These are phyloP conservation scores for Straminergon stramineum DNA, from an alignment of 225 moss, liverwort and hornwort genomes.

Conservation along the genomic window DNA sequence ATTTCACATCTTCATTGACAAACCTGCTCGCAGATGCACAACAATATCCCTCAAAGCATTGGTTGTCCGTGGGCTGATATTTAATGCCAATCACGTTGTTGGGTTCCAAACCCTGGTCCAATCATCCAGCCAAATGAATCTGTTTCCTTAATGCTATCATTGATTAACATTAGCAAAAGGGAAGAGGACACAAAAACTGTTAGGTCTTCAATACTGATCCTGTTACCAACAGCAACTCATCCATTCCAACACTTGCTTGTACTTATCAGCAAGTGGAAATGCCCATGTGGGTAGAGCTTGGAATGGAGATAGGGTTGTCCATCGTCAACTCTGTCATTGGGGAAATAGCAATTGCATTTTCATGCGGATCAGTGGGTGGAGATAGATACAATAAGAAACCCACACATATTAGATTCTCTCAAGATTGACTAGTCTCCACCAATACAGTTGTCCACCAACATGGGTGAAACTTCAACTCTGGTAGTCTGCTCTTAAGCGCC, in stretches of 20 bases:
- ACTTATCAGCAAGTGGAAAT: neutral
- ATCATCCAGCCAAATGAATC: neutral
- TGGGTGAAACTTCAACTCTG: too few relatives aligned
- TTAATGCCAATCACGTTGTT: constrained; percentile 35
- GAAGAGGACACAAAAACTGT: neutral
- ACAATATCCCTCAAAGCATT: constrained; percentile 14
- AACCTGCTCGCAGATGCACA: constrained; percentile 36
- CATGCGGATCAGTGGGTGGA: too few relatives aligned
- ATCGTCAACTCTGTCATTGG: too few relatives aligned
- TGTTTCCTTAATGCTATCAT: neutral
- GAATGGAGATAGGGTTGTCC: neutral
- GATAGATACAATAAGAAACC: too few relatives aligned
- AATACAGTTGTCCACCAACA: too few relatives aligned
- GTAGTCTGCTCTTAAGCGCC: too few relatives aligned
- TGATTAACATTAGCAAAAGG: neutral
- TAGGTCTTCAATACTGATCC: neutral
- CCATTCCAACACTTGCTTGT: neutral
- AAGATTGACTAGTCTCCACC: too few relatives aligned
- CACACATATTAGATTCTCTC: too few relatives aligned
- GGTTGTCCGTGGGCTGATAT: constrained; percentile 41
- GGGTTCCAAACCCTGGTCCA: constrained; percentile 31
- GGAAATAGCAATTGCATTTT: too few relatives aligned
- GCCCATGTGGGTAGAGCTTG: neutral
- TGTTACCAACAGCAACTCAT: neutral
- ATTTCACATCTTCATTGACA: neutral